A percentile compares a stretch with the other conserved stretches of the same genome.
Evolutionary conservation across 352 stramenopile species (phyloP).

Genomic region (Plasmopara halstedii): DNA sequence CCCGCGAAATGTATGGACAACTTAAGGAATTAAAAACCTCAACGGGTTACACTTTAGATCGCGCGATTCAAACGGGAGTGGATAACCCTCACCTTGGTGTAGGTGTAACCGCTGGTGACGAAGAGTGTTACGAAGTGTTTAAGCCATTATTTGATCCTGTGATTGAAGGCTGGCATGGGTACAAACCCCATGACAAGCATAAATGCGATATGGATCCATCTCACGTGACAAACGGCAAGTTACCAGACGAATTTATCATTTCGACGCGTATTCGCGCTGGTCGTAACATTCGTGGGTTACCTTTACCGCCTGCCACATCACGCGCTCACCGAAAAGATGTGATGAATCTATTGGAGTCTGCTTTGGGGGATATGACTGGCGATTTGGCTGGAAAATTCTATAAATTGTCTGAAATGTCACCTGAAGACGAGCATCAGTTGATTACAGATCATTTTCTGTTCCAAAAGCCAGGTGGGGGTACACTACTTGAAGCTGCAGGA

Average conservation of each 20-base stretch:
- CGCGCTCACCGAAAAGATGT: conserved; percentile 73
- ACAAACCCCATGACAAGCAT: conserved; percentile 47
- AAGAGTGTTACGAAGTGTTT: conserved; percentile 80
- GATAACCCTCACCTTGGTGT: conserved; percentile 63
- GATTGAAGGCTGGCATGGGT: conserved; percentile 78
- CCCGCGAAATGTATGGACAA: conserved; percentile 57
- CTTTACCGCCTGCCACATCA: conserved; percentile 70
- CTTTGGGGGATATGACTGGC: conserved; percentile 63
- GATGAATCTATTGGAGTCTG: conserved; percentile 74
- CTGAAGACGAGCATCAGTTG: conserved; percentile 78
- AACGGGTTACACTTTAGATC: conserved; percentile 72
- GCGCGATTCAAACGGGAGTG: conserved; percentile 71
- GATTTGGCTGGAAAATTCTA: conserved; percentile 75
- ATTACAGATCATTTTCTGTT: conserved; percentile 86
- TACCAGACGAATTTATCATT: conserved; percentile 78
- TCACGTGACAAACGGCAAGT: conserved; percentile 39
- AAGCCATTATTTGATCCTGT: conserved; percentile 69
- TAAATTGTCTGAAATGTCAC: conserved; percentile 75
- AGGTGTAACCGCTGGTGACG: conserved; percentile 73
- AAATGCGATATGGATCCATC: conserved; percentile 73
- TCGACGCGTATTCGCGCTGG: conserved; percentile 85
- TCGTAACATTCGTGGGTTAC: conserved; percentile 72
- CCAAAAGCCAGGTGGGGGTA: conserved; percentile 80
- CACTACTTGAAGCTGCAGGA: conserved; percentile 58
- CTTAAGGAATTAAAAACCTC: conserved; percentile 60